A percentile compares a stretch with the other conserved stretches of the same genome.
These are phyloP conservation scores for Aphanomyces cochlioides DNA, from an alignment of 352 stramenopile genomes.

Conservation along the genomic window DNA sequence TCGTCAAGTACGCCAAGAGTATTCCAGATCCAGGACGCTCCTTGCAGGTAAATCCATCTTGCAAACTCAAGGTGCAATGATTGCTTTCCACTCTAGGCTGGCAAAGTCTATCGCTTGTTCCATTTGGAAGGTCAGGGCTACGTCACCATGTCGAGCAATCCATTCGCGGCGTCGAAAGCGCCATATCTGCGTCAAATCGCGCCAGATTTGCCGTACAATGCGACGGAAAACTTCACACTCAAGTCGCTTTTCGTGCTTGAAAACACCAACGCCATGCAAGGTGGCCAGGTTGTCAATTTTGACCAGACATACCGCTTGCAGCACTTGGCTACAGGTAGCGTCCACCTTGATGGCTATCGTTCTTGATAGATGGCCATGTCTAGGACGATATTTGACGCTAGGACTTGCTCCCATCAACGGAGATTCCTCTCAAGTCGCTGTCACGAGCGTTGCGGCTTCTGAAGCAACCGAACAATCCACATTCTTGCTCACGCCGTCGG, in stretches of 20 bases:
- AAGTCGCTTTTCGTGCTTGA: constrained; percentile 30
- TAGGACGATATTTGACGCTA: constrained; percentile 17
- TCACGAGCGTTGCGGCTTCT: neutral
- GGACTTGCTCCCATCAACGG: neutral
- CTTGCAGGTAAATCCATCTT: constrained; percentile 3
- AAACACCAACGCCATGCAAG: constrained; percentile 6
- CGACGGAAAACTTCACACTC: constrained; percentile 13
- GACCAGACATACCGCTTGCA: constrained; percentile 19
- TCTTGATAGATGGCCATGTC: too few relatives aligned
- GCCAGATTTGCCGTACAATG: constrained; percentile 13
- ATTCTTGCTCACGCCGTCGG: constrained; percentile 9
- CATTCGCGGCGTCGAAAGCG: constrained; percentile 3
- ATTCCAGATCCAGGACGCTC: neutral
- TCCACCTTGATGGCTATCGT: too few relatives aligned
- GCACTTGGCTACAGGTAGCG: constrained; percentile 25
- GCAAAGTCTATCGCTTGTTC: constrained; percentile 26
- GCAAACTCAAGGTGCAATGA: neutral
- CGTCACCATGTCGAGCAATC: constrained; percentile 26
- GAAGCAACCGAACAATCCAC: neutral
- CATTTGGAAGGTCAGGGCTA: constrained; percentile 27
- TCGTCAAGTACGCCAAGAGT: constrained; percentile 25
- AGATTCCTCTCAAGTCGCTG: neutral
- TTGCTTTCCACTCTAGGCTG: neutral
- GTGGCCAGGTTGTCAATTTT: constrained; percentile 14
- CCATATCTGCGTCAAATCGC: constrained; percentile 24